These are phyloP conservation scores for Alternaria conjuncta DNA, from an alignment of 2,329 filamentous ascomycete species.

Conservation along the genomic window DNA sequence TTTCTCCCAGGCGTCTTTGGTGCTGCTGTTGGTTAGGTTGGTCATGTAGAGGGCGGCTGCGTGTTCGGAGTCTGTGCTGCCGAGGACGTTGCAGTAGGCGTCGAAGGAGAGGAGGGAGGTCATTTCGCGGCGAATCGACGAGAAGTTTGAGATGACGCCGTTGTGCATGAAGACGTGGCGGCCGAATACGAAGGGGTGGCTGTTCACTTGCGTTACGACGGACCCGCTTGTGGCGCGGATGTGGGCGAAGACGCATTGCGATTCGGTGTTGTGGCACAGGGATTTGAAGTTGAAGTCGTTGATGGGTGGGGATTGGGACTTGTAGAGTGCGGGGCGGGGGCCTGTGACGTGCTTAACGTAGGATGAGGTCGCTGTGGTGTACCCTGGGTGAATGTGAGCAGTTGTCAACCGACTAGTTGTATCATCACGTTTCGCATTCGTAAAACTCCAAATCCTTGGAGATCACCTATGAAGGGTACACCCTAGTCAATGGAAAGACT, in stretches of 20 bases:
- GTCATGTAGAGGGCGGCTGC: constrained; percentile 59
- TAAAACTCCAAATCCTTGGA: rapidly evolving
- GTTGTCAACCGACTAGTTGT: background rate
- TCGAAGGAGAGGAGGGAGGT: constrained; percentile 55
- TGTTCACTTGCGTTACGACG: constrained; percentile 59
- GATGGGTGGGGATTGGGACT: constrained; percentile 58
- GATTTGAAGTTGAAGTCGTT: constrained; percentile 62
- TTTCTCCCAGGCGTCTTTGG: constrained; percentile 52
- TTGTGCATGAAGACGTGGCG: constrained; percentile 65
- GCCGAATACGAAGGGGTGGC: constrained; percentile 63
- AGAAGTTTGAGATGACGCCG: constrained; percentile 58
- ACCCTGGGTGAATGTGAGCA: constrained; percentile 41
- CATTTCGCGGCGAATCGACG: constrained; percentile 55
- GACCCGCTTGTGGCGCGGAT: constrained; percentile 60
- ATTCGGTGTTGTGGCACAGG: constrained; percentile 60
- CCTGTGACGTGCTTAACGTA: constrained; percentile 48
- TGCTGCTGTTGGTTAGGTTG: constrained; percentile 49
- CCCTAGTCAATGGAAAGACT: background rate
- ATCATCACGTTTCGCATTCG: background rate
- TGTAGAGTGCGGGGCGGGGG: constrained; percentile 59
- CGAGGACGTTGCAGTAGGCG: constrained; percentile 56
- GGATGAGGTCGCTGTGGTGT: constrained; percentile 54
- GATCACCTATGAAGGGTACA: background rate
- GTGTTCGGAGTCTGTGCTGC: constrained; percentile 61
- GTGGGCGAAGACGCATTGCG: constrained; percentile 59